A percentile compares a stretch with the other conserved stretches of the same genome.
These are phyloP conservation scores for Magnusiomyces clavatus DNA, from an alignment of 1,139 yeast species.

Conservation along the genomic window DNA sequence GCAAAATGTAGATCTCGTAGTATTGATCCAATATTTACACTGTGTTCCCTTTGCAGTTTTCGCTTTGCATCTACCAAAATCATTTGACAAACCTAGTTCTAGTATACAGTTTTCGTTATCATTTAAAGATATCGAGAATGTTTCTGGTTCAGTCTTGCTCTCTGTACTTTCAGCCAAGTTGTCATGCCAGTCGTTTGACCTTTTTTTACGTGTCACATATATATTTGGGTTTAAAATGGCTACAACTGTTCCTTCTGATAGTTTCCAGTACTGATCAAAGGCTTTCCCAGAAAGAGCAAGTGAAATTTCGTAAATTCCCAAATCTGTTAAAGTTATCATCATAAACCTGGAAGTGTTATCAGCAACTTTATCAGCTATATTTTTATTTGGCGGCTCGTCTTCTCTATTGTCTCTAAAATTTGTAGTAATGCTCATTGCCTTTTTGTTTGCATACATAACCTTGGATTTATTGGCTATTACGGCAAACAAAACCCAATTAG, in stretches of 20 bases:
- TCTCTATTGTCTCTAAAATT: slow-evolving; percentile 11
- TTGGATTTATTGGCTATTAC: slow-evolving; percentile 52
- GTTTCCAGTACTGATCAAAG: slow-evolving; percentile 61
- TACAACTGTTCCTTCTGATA: slow-evolving; percentile 65
- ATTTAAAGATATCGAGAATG: slow-evolving; percentile 56
- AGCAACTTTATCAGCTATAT: neutral
- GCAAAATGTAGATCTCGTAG: slow-evolving; percentile 48
- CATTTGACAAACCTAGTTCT: slow-evolving; percentile 66
- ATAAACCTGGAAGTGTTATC: slow-evolving; percentile 44
- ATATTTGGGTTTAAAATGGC: slow-evolving; percentile 70
- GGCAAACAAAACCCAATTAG: slow-evolving; percentile 73
- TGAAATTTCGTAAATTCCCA: slow-evolving; percentile 45
- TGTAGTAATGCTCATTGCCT: slow-evolving; percentile 24
- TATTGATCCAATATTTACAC: slow-evolving; percentile 58
- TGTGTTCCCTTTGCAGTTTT: slow-evolving; percentile 38
- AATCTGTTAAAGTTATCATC: slow-evolving; percentile 60
- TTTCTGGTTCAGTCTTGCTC: slow-evolving; percentile 16
- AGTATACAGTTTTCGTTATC: slow-evolving; percentile 47
- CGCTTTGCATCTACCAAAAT: slow-evolving; percentile 63
- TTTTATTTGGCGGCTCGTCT: neutral
- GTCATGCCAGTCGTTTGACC: no score
- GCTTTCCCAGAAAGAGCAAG: slow-evolving; percentile 61
- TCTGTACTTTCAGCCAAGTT: slow-evolving; percentile 15
- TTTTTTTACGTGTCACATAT: slow-evolving; percentile 34
- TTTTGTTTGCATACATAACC: slow-evolving; percentile 29